These are phyloP conservation scores for Pestalotiopsis sp. DNA, from an alignment of 2,329 filamentous ascomycete species.

Conservation along the genomic window DNA sequence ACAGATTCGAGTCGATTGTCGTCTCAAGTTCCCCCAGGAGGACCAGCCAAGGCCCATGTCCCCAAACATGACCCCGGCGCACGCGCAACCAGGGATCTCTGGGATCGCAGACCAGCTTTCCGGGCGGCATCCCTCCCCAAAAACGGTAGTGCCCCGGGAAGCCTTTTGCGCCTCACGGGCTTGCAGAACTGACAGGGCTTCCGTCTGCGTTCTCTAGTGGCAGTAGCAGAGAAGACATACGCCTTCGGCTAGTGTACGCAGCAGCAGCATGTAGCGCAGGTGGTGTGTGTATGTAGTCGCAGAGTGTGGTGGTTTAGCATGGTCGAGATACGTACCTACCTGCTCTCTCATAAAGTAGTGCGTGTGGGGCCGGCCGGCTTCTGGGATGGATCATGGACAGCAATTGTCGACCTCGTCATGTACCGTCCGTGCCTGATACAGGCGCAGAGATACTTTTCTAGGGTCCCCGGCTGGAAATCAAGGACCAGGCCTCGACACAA, in stretches of 20 bases:
- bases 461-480: background rate
- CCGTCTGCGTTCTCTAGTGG: background rate
- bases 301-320: background rate
- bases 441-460: background rate
- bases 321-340: background rate
- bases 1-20: conserved; percentile 39
- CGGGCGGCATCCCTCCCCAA: conserved; percentile 31
- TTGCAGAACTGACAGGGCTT: conserved; percentile 9
- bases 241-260: background rate
- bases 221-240: background rate
- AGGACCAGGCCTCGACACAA: conserved; percentile 4
- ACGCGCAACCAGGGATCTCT: conserved; percentile 18
- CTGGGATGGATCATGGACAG: background rate
- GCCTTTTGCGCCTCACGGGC: conserved; percentile 25
- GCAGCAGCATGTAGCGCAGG: background rate
- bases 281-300: background rate
- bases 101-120: conserved; percentile 33
- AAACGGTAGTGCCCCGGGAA: conserved; percentile 31
- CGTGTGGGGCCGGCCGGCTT: background rate
- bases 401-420: background rate
- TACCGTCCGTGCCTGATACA: background rate
- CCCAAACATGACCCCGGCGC: conserved; percentile 31
- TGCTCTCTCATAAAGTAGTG: background rate
- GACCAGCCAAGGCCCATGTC: conserved; percentile 32
- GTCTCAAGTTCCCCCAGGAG: conserved; percentile 45